These are phyloP conservation scores for Claviceps pazoutovae DNA, from an alignment of 2,329 filamentous ascomycete genomes.

Conservation along the genomic window DNA sequence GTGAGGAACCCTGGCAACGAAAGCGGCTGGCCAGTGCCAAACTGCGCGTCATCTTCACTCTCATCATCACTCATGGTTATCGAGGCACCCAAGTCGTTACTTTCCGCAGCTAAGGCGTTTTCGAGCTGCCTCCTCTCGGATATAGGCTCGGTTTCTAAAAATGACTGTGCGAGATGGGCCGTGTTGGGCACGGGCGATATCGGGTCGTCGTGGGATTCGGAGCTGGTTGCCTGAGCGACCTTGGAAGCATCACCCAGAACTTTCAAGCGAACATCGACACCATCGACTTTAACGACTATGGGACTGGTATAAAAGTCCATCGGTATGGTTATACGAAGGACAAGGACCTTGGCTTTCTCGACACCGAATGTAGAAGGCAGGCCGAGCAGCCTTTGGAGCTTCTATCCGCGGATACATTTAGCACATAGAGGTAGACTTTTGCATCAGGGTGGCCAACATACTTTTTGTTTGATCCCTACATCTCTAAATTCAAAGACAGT, in stretches of 20 bases:
- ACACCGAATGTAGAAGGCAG: constrained; percentile 61
- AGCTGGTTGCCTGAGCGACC: constrained; percentile 28
- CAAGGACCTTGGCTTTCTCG: constrained; percentile 57
- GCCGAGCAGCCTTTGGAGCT: constrained; percentile 60
- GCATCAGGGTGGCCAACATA: constrained; percentile 19
- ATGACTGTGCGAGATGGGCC: constrained; percentile 62
- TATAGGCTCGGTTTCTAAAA: constrained; percentile 56
- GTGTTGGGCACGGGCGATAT: constrained; percentile 46
- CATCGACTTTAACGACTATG: constrained; percentile 69
- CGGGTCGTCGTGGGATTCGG: constrained; percentile 12
- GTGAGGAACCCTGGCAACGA: constrained; percentile 58
- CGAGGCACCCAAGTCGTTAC: constrained; percentile 48
- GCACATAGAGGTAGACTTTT: constrained; percentile 8
- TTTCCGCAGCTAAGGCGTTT: constrained; percentile 50
- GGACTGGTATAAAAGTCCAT: constrained; percentile 78
- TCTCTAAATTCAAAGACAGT: constrained; percentile 77
- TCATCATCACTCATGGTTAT: constrained; percentile 45
- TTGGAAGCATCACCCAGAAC: constrained; percentile 25
- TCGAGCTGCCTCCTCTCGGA: constrained; percentile 55
- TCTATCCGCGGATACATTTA: constrained; percentile 35
- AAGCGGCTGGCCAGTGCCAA: constrained; percentile 58
- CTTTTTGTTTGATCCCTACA: constrained; percentile 68
- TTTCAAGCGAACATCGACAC: constrained; percentile 57
- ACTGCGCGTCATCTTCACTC: constrained; percentile 43
- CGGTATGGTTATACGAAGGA: constrained; percentile 70